phyloP scores from a whole-genome alignment of 345 rosid species.

The Eutrema heterophyllum region DNA sequence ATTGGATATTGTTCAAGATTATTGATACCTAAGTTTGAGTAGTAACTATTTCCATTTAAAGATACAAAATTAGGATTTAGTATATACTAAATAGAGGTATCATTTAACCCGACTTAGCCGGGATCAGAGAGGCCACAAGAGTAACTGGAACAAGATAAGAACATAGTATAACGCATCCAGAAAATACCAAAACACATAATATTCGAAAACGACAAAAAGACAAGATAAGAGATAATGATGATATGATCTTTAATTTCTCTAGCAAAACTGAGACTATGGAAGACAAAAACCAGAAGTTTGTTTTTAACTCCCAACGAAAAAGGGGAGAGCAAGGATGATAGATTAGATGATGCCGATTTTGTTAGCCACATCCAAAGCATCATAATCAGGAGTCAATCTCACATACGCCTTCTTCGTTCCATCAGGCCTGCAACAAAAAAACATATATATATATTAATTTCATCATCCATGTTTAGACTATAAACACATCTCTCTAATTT shows the following conservation, averaged over 20 bases:
- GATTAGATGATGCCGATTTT: constrained; percentile 86
- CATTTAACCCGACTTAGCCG: background rate
- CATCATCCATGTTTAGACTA: background rate
- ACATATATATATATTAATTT: background rate
- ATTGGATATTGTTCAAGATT: no score
- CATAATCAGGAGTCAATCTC: constrained; percentile 84
- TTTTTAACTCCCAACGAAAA: background rate
- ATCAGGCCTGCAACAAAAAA: constrained; percentile 60
- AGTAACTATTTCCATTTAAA: background rate
- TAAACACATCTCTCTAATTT: background rate
- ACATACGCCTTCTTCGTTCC: constrained; percentile 94
- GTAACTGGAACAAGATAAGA: background rate
- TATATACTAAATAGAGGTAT: background rate
- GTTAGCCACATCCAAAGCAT: constrained; percentile 97
- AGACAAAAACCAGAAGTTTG: background rate
- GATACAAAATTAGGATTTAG: background rate
- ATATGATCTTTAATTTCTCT: constrained; percentile 17
- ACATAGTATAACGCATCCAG: background rate
- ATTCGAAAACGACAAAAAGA: background rate
- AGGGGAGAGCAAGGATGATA: background rate
- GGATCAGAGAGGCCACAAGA: background rate
- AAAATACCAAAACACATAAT: background rate
- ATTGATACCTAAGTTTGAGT: no score
- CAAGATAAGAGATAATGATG: background rate
- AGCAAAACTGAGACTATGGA: constrained; percentile 27